Evolutionary conservation across 441 rosid species (phyloP).

Genomic region (Croton laevigatus): DNA sequence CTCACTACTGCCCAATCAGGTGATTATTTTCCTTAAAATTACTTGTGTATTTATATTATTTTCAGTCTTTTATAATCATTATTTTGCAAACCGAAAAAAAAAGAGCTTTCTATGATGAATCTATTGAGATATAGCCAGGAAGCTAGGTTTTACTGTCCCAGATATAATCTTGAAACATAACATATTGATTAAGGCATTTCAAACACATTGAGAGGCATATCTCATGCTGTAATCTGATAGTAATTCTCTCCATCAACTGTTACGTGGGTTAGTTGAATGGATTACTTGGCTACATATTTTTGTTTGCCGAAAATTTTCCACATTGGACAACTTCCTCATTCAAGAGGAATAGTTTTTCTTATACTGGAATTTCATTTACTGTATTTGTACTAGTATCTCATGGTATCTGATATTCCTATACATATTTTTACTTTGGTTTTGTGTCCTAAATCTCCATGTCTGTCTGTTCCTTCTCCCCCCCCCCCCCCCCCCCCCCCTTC

Average conservation of each 20-base stretch:
- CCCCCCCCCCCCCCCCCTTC: no score
- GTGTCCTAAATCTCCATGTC: background rate
- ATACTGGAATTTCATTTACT: background rate
- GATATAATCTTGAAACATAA: background rate
- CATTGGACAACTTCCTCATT: background rate
- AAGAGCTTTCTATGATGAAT: background rate
- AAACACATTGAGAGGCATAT: background rate
- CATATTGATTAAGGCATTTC: background rate
- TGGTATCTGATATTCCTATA: background rate
- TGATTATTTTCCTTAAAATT: slow-evolving; percentile 20
- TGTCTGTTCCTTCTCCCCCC: no score
- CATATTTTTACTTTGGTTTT: background rate
- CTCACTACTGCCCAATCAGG: slow-evolving; percentile 98
- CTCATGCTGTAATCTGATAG: background rate
- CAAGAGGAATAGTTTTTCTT: background rate
- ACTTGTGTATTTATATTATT: background rate
- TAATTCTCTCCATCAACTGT: background rate
- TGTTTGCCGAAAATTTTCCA: background rate
- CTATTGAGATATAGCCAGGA: background rate
- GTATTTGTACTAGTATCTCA: background rate
- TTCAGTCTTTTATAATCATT: background rate
- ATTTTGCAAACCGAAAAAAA: background rate
- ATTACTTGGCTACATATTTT: background rate
- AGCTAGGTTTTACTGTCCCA: background rate
- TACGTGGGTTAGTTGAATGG: slow-evolving; percentile 7